These are phyloP conservation scores for Coemansia sp. DNA, from an alignment of 192 early-diverging fungal genomes.

Conservation along the genomic window DNA sequence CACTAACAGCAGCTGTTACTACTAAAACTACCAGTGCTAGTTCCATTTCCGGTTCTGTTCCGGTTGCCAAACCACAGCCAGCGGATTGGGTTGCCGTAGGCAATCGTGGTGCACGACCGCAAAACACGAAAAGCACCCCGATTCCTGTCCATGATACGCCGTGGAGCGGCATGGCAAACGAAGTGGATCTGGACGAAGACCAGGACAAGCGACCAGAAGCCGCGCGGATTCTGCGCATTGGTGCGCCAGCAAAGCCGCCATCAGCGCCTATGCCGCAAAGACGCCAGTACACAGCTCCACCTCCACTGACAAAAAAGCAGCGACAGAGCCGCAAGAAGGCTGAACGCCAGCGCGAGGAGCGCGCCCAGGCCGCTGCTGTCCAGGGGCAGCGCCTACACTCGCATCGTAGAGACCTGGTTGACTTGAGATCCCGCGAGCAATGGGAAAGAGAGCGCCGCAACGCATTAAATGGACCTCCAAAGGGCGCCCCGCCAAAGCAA, in stretches of 20 bases:
- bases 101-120: conserved; percentile 9
- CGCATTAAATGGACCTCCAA: neutral
- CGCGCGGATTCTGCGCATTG: conserved; percentile 36
- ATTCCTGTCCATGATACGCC: conserved; percentile 32
- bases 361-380: conserved; percentile 45
- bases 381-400: conserved; percentile 60
- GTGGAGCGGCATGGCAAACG: conserved; percentile 22
- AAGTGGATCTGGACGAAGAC: conserved; percentile 21
- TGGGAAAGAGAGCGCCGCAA: conserved; percentile 33
- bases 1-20: neutral
- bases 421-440: conserved; percentile 40
- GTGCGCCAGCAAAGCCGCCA: conserved; percentile 29
- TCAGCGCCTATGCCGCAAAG: conserved; percentile 2
- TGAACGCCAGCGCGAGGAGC: conserved; percentile 59
- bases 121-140: conserved; percentile 1
- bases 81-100: conserved; percentile 31
- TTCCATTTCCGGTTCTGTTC: neutral
- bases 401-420: conserved; percentile 57
- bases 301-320: conserved; percentile 62
- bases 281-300: conserved; percentile 6
- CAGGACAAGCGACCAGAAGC: neutral
- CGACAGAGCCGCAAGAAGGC: conserved; percentile 60
- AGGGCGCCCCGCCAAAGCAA: conserved; percentile 9
- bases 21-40: neutral
- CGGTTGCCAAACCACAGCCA: neutral